Base-by-base conservation (phyloP, 1,139 yeast genomes). In the Saccharomyces hybrid region DNA sequence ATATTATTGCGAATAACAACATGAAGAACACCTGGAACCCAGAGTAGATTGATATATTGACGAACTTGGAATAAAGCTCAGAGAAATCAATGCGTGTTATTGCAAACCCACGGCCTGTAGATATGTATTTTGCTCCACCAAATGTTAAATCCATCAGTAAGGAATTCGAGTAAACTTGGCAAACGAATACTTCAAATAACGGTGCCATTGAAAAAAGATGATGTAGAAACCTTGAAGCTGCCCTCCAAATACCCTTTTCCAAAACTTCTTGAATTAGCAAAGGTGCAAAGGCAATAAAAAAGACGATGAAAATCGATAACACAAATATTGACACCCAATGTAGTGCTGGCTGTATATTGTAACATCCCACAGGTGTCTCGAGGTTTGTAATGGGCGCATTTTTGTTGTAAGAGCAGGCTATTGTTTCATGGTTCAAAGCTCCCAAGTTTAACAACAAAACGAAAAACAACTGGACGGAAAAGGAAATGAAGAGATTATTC, bases 31-130 rank as follows among this genome's bases (percentile, higher is more conserved):
- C 73, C 46, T 78, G 75, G 0, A 81, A 70, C 0, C 96, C 96
- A 28, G 82, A 73, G 64, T 86, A 85, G 4, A 88, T 79, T 0
- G 91, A 81, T 0, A 81, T 74, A 0, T 77, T 70, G 0, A 87
- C 83, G 71, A 85, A 89, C 34, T 83, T 75, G 0, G 88, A 74
- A 64, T 83, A 89, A 4, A 89, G 72, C 1, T 70, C 67, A 4
- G 81, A 69, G 63, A 88, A 87, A 2, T 84, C 76, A 4, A 78
- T 68, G 59, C 96, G 73, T 0, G 84, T 72, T 8, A 86, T 87
- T 0, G 96, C 95, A 72, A 88, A 84, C 0, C 95, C 95, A 64
- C 96, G 71, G 0, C 96, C 96, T 0, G 96, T 88, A 1, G 95
- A 80, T 53, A 89, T 83, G 64, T 89, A 89, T 59, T 77, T 76